phyloP scores from a whole-genome alignment of 192 early-diverging fungal genomes.

The Umbelopsis vinacea region DNA sequence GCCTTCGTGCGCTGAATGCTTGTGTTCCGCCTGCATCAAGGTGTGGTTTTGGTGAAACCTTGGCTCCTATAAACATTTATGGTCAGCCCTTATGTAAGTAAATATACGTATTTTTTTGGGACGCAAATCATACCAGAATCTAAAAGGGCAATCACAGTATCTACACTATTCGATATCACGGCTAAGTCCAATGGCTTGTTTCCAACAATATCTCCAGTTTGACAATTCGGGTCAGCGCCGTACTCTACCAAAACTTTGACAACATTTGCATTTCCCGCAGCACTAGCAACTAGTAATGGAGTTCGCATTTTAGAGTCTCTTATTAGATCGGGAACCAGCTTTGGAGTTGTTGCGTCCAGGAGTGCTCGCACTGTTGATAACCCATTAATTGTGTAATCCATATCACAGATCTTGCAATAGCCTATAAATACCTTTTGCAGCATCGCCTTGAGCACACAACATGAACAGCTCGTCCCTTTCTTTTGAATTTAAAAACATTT shows the following conservation, averaged over 20 bases:
- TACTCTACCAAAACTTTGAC: slow-evolving; percentile 24
- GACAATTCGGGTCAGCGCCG: slow-evolving; percentile 41
- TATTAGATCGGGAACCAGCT: slow-evolving; percentile 36
- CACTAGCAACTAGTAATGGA: slow-evolving; percentile 41
- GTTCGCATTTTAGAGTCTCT: slow-evolving; percentile 38
- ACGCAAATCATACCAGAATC: slow-evolving; percentile 27
- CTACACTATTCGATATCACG: slow-evolving; percentile 42
- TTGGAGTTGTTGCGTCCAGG: slow-evolving; percentile 12
- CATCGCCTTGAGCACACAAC: slow-evolving; percentile 34
- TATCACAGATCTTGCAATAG: not conserved
- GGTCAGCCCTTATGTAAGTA: not conserved
- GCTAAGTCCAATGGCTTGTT: slow-evolving; percentile 42
- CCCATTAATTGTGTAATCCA: not conserved
- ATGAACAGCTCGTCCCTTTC: slow-evolving; percentile 37
- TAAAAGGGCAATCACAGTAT: slow-evolving; percentile 36
- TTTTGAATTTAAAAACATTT: slow-evolving; percentile 32
- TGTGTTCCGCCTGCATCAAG: not conserved
- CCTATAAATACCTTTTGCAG: slow-evolving; percentile 26
- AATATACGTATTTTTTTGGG: not conserved
- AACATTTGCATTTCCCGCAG: slow-evolving; percentile 35
- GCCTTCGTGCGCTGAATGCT: slow-evolving; percentile 16
- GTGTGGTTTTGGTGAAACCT: not conserved
- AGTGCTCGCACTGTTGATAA: slow-evolving; percentile 25
- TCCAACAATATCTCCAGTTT: slow-evolving; percentile 39
- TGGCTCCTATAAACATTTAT: slow-evolving; percentile 22